Evolutionary conservation across 2,329 filamentous ascomycete species (phyloP).

Genomic region (Aspergillus quadrilineatus): DNA sequence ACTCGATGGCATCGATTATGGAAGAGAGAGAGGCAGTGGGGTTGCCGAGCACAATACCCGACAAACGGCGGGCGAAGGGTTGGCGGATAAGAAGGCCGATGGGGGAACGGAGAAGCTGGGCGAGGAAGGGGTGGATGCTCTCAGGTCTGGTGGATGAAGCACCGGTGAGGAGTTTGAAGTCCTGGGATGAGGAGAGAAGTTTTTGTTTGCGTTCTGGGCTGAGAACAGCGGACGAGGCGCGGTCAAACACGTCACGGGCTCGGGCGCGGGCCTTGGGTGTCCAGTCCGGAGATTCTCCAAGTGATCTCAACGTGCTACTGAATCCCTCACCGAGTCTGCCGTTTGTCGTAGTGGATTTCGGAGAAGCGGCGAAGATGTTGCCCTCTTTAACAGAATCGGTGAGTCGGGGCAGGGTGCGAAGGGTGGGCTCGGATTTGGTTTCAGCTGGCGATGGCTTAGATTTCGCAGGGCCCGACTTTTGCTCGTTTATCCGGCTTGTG

Average conservation of each 20-base stretch:
- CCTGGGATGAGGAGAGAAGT: conserved; percentile 37
- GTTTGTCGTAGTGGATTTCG: conserved; percentile 36
- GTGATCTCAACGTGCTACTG: conserved; percentile 47
- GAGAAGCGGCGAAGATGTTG: conserved; percentile 47
- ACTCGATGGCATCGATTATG: conserved; percentile 70
- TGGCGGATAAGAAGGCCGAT: conserved; percentile 70
- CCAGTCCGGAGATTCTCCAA: conserved; percentile 46
- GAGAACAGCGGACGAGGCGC: conserved; percentile 40
- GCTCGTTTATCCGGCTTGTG: conserved; percentile 64
- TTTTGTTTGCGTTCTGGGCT: conserved; percentile 42
- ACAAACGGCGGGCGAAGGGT: conserved; percentile 64
- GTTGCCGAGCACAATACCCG: conserved; percentile 67
- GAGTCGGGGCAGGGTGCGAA: conserved; percentile 52
- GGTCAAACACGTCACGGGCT: conserved; percentile 39
- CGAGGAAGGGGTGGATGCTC: conserved; percentile 50
- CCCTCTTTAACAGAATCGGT: conserved; percentile 50
- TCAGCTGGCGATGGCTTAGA: conserved; percentile 42
- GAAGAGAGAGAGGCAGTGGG: conserved; percentile 69
- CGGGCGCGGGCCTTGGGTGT: conserved; percentile 42
- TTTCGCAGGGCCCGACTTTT: conserved; percentile 48
- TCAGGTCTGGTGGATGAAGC: conserved; percentile 47
- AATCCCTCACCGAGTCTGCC: conserved; percentile 43
- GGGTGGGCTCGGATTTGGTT: conserved; percentile 36
- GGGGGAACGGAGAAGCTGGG: conserved; percentile 50
- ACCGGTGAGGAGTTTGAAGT: conserved; percentile 38